These are phyloP conservation scores for Candida sp. DNA, from an alignment of 1,139 yeast species.

Conservation along the genomic window DNA sequence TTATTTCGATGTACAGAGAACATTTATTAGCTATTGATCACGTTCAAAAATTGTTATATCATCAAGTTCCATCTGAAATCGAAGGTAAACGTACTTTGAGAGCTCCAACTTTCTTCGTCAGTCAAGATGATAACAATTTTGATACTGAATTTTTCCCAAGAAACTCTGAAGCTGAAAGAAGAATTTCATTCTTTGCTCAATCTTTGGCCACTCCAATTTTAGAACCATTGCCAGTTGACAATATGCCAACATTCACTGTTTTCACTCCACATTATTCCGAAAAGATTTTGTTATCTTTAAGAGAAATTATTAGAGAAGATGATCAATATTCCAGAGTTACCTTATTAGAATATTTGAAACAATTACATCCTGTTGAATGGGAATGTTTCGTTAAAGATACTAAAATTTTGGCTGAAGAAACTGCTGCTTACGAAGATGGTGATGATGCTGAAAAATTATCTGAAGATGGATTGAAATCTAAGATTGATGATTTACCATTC, in stretches of 20 bases:
- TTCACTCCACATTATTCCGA: constrained; percentile 98
- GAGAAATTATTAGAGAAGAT: constrained; percentile 98
- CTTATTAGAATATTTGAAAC: constrained; percentile 91
- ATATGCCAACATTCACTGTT: constrained; percentile 99
- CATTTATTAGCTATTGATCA: constrained; percentile 97
- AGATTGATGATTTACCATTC: constrained; percentile 97
- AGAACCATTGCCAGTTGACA: constrained; percentile 97
- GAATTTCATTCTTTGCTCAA: constrained; percentile 98
- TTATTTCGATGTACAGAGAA: constrained; percentile 98
- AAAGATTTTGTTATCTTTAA: constrained; percentile 88
- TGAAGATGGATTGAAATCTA: constrained; percentile 76
- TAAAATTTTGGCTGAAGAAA: constrained; percentile 96
- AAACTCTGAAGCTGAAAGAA: constrained; percentile 98
- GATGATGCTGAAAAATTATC: constrained; percentile 58
- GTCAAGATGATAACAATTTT: constrained; percentile 95
- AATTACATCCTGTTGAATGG: constrained; percentile 99
- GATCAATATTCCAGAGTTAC: constrained; percentile 98
- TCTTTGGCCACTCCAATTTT: constrained; percentile 98
- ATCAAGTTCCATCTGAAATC: constrained; percentile 95
- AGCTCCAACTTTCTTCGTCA: constrained; percentile 97
- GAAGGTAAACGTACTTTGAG: constrained; percentile 98
- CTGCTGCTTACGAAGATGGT: constrained; percentile 78
- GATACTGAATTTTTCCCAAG: constrained; percentile 96
- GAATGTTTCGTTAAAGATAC: constrained; percentile 99
- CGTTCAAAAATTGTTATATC: constrained; percentile 94